Percentiles rank a stretch among this genome's conserved stretches.
These are phyloP conservation scores for Macrophomina pseudophaseolina DNA, from an alignment of 2,329 filamentous ascomycete species.

Conservation along the genomic window DNA sequence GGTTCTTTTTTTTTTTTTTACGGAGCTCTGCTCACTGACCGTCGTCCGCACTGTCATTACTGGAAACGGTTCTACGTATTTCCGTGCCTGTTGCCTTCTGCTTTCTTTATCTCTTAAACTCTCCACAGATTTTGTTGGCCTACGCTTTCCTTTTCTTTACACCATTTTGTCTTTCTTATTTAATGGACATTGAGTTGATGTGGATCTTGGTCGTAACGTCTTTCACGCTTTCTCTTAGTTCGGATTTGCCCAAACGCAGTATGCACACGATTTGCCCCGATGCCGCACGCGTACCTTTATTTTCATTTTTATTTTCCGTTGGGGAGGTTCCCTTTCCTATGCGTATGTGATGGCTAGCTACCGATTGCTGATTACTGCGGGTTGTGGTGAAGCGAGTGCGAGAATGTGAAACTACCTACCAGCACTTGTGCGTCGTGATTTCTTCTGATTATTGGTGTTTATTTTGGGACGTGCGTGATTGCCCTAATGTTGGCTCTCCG, in stretches of 20 bases:
- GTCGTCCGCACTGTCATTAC: neutral
- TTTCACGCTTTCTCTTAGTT: neutral
- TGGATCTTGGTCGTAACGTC: neutral
- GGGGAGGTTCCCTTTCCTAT: neutral
- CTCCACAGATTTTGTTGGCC: neutral
- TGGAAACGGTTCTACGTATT: too few species aligned
- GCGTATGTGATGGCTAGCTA: conserved; percentile 16
- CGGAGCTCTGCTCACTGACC: neutral
- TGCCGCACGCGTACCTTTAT: neutral
- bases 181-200: neutral
- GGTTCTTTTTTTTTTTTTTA: neutral
- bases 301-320: neutral
- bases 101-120: neutral
- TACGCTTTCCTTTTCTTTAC: neutral
- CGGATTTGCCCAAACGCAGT: neutral
- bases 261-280: conserved; percentile 6
- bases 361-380: neutral
- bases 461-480: too few species aligned
- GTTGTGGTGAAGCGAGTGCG: neutral
- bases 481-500: too few species aligned
- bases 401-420: neutral
- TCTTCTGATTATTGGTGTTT: neutral
- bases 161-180: neutral
- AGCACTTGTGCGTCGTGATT: neutral
- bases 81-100: neutral